A percentile compares a stretch with the other conserved stretches of the same genome.
phyloP scores from a whole-genome alignment of 352 stramenopile species.

The Phytophthora multivora region DNA sequence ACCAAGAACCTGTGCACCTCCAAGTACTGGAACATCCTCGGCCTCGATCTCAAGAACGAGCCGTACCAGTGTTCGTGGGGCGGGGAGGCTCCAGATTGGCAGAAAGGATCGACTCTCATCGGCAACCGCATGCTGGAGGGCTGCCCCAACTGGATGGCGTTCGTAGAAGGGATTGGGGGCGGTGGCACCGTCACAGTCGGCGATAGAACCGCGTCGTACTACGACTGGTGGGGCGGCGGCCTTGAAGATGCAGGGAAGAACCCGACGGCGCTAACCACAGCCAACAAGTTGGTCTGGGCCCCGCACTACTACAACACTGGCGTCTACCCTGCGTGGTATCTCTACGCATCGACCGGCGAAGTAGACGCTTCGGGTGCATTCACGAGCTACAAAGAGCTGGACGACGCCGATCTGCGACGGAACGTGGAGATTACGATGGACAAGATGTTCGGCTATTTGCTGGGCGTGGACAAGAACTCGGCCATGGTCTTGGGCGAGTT shows the following conservation, averaged over 20 bases:
- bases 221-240: constrained; percentile 68
- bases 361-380: constrained; percentile 20
- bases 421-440: constrained; percentile 65
- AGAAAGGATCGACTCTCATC: constrained; percentile 53
- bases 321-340: constrained; percentile 60
- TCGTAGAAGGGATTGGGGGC: constrained; percentile 62
- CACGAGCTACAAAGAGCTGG: constrained; percentile 45
- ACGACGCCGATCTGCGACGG: constrained; percentile 45
- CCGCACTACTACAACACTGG: constrained; percentile 78
- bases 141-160: constrained; percentile 64
- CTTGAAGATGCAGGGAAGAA: constrained; percentile 38
- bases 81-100: constrained; percentile 47
- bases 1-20: constrained; percentile 55
- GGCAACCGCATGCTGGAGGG: constrained; percentile 64
- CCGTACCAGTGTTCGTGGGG: constrained; percentile 59
- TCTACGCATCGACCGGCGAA: constrained; percentile 45
- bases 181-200: constrained; percentile 39
- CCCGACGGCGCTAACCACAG: constrained; percentile 36
- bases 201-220: constrained; percentile 42
- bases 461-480: constrained; percentile 23
- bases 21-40: constrained; percentile 71
- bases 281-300: constrained; percentile 66
- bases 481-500: constrained; percentile 72
- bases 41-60: constrained; percentile 73
- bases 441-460: constrained; percentile 68